Base-by-base conservation (phyloP, 768 basidiomycete species). In the Mycena floridula region DNA sequence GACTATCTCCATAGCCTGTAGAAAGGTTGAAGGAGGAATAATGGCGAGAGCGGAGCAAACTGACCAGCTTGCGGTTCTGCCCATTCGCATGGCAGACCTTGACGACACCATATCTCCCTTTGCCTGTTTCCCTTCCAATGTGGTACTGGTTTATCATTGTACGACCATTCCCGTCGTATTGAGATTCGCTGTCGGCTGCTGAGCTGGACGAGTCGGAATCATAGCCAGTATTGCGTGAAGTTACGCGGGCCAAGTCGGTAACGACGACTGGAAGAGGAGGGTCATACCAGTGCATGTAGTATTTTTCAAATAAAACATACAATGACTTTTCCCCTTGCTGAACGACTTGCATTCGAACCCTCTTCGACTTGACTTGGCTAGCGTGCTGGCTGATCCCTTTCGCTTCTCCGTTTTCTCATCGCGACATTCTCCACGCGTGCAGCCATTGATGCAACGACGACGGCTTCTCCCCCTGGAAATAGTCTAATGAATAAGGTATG, bases 1-100 rank as follows among this genome's bases (percentile, higher is more conserved):
- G 27, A 89, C 81, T 24, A 76, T 79, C 61, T 89, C 89, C 76
- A 89, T 85, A 12, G 87, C 87, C 86, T 89, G 57, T n/a, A 40
- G 48, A 45, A 43, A 46, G 46, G 38, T 46, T 50, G 53, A 35
- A 47, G 38, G 25, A 32, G 45, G 40, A 26, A 15, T 42, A 49
- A 42, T 45, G 22, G 36, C 40, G 44, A 43, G 47, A 47, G 35
- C 37, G 18, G 22, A 37, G 9, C 36, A 27, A 26, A 39, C 38
- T 22, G 42, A 26, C 42, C 37, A 22, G 48, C 38, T 39, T 24
- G 48, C 23, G 37, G 36, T 32, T 32, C 24, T 48, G 36, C 37
- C n/a, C 27, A 24, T 38, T 26, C n/a, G 27, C 37, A 37, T 42
- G 40, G 23, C 15, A 44, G 59, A 57, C 64, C 46, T 60, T 59